A percentile compares a stretch with the other conserved stretches of the same genome.
These are phyloP conservation scores for Trichoderma hamatum DNA, from an alignment of 2,329 filamentous ascomycete species.

Conservation along the genomic window DNA sequence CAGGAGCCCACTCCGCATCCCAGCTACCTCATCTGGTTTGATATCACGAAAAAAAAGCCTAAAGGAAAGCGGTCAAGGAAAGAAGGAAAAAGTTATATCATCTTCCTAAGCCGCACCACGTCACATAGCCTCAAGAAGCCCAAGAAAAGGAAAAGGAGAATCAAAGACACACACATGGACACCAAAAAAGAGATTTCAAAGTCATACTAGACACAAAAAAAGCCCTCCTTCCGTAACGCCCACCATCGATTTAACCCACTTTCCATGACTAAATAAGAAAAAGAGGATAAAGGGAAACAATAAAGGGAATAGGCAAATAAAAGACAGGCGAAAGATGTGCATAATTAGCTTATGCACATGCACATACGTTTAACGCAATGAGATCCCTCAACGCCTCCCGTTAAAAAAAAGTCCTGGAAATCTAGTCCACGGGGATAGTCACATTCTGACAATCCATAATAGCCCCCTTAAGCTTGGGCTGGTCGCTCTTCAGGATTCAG, in stretches of 20 bases:
- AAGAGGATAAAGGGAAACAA: neutral
- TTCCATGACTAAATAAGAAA: constrained; percentile 31
- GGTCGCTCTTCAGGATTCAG: constrained; percentile 46
- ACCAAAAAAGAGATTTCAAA: neutral
- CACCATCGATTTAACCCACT: constrained; percentile 29
- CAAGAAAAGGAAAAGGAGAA: neutral
- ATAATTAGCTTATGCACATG: constrained; percentile 11
- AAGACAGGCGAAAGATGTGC: neutral
- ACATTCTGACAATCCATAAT: neutral
- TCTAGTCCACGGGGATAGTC: neutral
- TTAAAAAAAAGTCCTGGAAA: neutral
- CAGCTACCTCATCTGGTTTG: neutral
- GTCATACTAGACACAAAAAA: constrained; percentile 12
- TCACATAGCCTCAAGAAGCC: neutral
- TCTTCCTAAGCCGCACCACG: neutral
- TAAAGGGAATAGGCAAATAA: neutral
- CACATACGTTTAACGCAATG: constrained; percentile 8
- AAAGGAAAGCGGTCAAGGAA: neutral
- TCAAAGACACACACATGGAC: neutral
- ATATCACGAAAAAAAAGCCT: neutral
- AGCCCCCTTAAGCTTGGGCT: constrained; percentile 30
- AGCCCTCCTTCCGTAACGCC: constrained; percentile 32
- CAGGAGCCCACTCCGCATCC: neutral
- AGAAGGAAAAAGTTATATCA: neutral
- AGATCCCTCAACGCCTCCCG: constrained; percentile 8